These are phyloP conservation scores for Colletotrichum viniferum DNA, from an alignment of 2,329 filamentous ascomycete species.

Conservation along the genomic window DNA sequence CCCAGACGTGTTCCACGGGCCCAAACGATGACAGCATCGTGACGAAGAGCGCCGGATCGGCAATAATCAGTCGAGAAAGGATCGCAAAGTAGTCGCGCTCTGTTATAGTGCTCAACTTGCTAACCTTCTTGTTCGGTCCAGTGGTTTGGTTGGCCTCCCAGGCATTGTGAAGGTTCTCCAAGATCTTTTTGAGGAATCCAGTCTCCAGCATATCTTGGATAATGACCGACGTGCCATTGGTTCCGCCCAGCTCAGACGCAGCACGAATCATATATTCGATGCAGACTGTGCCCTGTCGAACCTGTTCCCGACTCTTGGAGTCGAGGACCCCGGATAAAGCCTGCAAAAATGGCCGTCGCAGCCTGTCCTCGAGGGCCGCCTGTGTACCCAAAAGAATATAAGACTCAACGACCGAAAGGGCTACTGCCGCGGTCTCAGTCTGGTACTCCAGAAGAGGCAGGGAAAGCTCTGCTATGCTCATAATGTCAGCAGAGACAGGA, in stretches of 20 bases:
- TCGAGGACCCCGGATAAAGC: slow-evolving; percentile 56
- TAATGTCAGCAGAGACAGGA: slow-evolving; percentile 65
- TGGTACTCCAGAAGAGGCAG: slow-evolving; percentile 72
- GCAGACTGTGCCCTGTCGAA: slow-evolving; percentile 62
- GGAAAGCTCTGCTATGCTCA: slow-evolving; percentile 64
- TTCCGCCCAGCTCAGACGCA: slow-evolving; percentile 65
- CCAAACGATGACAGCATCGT: slow-evolving; percentile 56
- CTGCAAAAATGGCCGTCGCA: slow-evolving; percentile 53
- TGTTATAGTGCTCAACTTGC: slow-evolving; percentile 74
- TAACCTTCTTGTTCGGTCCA: slow-evolving; percentile 75
- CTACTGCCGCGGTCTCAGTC: slow-evolving; percentile 65
- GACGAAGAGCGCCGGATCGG: slow-evolving; percentile 72
- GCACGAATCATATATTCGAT: slow-evolving; percentile 70
- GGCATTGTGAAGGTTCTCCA: slow-evolving; percentile 70
- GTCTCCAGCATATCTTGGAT: slow-evolving; percentile 68
- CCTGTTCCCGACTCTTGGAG: slow-evolving; percentile 60
- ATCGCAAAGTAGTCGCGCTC: slow-evolving; percentile 88
- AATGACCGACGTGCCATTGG: slow-evolving; percentile 65
- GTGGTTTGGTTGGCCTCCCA: slow-evolving; percentile 80
- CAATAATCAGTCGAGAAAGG: slow-evolving; percentile 77
- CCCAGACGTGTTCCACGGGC: slow-evolving; percentile 56
- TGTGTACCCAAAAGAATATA: slow-evolving; percentile 74
- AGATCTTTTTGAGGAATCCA: slow-evolving; percentile 66
- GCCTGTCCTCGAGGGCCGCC: slow-evolving; percentile 64
- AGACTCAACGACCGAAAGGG: slow-evolving; percentile 69